phyloP scores from a whole-genome alignment of 139 green algal species.

The Picochlorum sp. region DNA sequence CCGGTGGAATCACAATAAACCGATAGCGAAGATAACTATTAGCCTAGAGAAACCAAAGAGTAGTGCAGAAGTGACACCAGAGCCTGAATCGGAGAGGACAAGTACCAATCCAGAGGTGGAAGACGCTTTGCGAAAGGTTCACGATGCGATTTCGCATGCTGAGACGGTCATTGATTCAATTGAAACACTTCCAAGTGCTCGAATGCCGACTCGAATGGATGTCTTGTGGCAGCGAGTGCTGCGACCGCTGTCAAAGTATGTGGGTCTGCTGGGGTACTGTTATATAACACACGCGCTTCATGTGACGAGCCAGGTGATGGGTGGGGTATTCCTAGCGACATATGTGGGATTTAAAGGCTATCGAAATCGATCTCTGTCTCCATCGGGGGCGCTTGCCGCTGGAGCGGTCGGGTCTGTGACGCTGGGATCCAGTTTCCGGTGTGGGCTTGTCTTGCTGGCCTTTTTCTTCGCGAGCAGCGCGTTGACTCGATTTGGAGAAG shows the following conservation, averaged over 20 bases:
- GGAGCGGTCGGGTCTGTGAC: conserved; percentile 54
- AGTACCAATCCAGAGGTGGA: conserved; percentile 5
- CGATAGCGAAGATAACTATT: too few relatives aligned
- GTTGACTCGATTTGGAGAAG: conserved; percentile 69
- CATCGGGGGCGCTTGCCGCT: conserved; percentile 18
- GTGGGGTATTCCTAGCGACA: conserved; percentile 11
- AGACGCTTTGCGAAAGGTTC: conserved; percentile 16
- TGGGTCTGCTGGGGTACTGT: conserved; percentile 5
- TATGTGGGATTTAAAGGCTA: conserved; percentile 12
- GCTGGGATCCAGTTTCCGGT: conserved; percentile 47
- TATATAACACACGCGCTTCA: conserved; percentile 14
- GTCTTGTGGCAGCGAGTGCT: neutral
- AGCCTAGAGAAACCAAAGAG: too few relatives aligned
- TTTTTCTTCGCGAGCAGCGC: conserved; percentile 70
- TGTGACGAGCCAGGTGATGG: neutral
- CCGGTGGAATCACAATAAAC: too few relatives aligned
- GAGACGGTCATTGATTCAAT: conserved; percentile 14
- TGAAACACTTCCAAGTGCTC: conserved; percentile 19
- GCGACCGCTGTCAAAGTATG: conserved; percentile 7
- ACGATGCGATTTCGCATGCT: conserved; percentile 11
- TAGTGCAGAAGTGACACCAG: neutral
- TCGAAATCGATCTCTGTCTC: conserved; percentile 10
- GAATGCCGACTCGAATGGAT: conserved; percentile 5
- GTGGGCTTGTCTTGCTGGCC: conserved; percentile 61
- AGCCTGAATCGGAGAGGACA: neutral